Evolutionary conservation across 148 eudicot genomes (phyloP).

Genomic region (Cornus suecica): DNA sequence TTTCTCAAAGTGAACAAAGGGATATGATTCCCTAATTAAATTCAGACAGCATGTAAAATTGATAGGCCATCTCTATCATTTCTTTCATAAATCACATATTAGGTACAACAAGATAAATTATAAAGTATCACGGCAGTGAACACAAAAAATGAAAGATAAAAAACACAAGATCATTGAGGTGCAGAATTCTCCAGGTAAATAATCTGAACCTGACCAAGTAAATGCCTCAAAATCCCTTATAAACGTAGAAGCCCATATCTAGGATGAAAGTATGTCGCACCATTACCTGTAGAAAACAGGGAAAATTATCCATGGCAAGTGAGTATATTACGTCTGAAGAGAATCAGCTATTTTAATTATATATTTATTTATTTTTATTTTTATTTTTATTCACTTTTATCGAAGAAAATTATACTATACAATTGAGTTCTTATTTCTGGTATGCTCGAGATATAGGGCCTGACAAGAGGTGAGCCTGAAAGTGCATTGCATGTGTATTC

Average conservation of each 20-base stretch:
- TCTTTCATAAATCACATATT: neutral
- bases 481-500: no score
- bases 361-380: no score
- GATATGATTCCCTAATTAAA: neutral
- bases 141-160: neutral
- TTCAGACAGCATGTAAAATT: neutral
- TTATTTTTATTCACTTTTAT: no score
- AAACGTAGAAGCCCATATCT: neutral
- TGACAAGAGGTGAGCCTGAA: no score
- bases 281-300: neutral
- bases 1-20: neutral
- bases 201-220: neutral
- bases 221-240: neutral
- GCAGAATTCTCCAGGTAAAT: neutral
- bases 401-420: no score
- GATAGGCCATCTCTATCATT: neutral
- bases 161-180: neutral
- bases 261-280: neutral
- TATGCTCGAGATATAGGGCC: no score
- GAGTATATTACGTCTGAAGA: neutral
- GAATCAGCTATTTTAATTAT: neutral
- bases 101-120: neutral
- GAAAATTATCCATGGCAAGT: neutral
- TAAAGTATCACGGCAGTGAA: neutral
- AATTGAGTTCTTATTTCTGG: no score